Conservation (phyloP, 2,329 filamentous ascomycete genomes). For the Verticillium albo-atrum region DNA sequence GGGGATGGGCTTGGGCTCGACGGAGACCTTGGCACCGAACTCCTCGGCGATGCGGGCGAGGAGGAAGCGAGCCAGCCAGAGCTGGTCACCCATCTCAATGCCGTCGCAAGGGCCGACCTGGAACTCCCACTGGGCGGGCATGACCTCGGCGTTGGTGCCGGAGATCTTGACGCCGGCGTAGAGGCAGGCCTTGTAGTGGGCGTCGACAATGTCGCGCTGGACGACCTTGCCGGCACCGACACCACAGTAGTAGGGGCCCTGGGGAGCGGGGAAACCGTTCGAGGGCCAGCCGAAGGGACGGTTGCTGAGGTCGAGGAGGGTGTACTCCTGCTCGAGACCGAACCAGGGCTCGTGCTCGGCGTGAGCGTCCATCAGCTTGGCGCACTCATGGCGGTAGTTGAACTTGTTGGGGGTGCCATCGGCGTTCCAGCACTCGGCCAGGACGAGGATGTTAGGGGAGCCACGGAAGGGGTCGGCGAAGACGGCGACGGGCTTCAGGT, state of each 20-base stretch:
- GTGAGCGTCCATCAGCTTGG: slow-evolving; percentile 85
- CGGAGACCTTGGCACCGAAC: slow-evolving; percentile 92
- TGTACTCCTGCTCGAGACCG: slow-evolving; percentile 97
- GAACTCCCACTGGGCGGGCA: slow-evolving; percentile 98
- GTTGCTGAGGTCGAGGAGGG: slow-evolving; percentile 61
- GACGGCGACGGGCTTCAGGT: slow-evolving; percentile 84
- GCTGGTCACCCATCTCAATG: slow-evolving; percentile 91
- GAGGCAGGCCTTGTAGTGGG: slow-evolving; percentile 71
- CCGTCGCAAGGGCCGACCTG: slow-evolving; percentile 88
- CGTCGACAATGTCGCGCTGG: slow-evolving; percentile 96
- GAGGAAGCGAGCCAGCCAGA: slow-evolving; percentile 83
- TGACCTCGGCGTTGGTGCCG: slow-evolving; percentile 98
- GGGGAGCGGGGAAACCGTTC: slow-evolving; percentile 78
- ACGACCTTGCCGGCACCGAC: slow-evolving; percentile 96
- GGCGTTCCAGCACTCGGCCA: slow-evolving; percentile 90
- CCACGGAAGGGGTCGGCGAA: slow-evolving; percentile 90
- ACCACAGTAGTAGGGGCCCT: slow-evolving; percentile 88
- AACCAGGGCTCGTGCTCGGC: slow-evolving; percentile 88
- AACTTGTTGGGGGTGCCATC: slow-evolving; percentile 96
- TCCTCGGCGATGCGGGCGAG: slow-evolving; percentile 90
- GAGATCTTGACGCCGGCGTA: slow-evolving; percentile 87
- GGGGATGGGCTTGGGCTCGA: slow-evolving; percentile 91
- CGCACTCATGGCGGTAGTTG: slow-evolving; percentile 93
- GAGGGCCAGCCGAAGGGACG: slow-evolving; percentile 49
- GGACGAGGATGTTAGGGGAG: slow-evolving; percentile 87